Conservation (phyloP, 2,329 filamentous ascomycete species). For the Coccinonectria pachysandricola region DNA sequence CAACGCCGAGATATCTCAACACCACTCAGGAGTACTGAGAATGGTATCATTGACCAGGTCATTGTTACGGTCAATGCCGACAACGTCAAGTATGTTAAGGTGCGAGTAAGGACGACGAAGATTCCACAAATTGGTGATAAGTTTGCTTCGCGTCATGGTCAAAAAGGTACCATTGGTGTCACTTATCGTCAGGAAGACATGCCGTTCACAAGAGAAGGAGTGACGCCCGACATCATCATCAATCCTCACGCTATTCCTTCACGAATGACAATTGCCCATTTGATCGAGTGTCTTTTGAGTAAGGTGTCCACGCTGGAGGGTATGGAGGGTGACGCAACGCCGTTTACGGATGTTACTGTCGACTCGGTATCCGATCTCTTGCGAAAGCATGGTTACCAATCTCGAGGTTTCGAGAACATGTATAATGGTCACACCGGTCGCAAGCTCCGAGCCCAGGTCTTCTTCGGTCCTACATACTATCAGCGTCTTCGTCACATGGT, state of each 20-base stretch:
- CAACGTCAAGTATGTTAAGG: constrained; percentile 91
- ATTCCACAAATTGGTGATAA: constrained; percentile 98
- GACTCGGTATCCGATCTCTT: constrained; percentile 83
- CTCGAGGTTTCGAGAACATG: constrained; percentile 95
- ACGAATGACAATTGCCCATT: constrained; percentile 99
- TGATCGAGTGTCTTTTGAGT: constrained; percentile 96
- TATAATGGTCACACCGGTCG: constrained; percentile 96
- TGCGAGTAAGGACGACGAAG: constrained; percentile 94
- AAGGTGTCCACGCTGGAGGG: constrained; percentile 92
- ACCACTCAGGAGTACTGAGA: constrained; percentile 87
- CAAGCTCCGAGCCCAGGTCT: constrained; percentile 89
- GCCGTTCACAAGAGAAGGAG: constrained; percentile 89
- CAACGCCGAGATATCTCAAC: constrained; percentile 94
- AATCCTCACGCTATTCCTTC: constrained; percentile 99
- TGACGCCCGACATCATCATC: constrained; percentile 93
- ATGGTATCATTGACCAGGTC: constrained; percentile 90
- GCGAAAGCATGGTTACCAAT: constrained; percentile 86
- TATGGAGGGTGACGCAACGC: constrained; percentile 92
- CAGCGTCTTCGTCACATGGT: constrained; percentile 99
- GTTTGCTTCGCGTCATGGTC: constrained; percentile 96
- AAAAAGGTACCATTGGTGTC: constrained; percentile 98
- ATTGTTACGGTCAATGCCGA: constrained; percentile 91
- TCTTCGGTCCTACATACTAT: constrained; percentile 97
- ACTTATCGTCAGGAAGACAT: constrained; percentile 97
- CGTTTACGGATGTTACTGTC: constrained; percentile 95